Evolutionary conservation across 345 rosid genomes (phyloP), one percentile per base, ranked within the genome.

Genomic region (Arabidopsis arenosa): DNA sequence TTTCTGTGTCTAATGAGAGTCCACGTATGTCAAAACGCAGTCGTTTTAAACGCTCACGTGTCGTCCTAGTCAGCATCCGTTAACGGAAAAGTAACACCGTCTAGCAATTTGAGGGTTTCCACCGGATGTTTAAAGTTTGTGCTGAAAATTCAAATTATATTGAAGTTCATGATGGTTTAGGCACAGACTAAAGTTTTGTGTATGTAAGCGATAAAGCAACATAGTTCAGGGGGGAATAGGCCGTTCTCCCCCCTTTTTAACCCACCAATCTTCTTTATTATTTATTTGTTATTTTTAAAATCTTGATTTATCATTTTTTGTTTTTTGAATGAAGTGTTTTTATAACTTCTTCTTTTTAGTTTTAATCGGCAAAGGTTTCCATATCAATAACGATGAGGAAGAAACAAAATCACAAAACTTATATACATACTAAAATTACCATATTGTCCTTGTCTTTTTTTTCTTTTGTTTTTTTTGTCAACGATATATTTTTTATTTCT

Each of bases 241-340:
- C n/a, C n/a, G n/a, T n/a, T n/a, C n/a, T n/a, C 75, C 69, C 62
- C 81, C 63, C 67, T 75, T 58, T 74, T 59, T 65, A 75, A 45
- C 79, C 67, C 79, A 78, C 80, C 78, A 80, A 41, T 45, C 72
- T 70, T 71, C 52, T 63, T 74, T 75, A 53, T 68, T 68, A 66
- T 78, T 60, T 21, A 28, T 26, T 67, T 53, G 10, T 12, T 40
- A 15, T 40, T 23, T 23, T 23, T 8, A 17, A 32, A 49, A 40
- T 66, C 40, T 40, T 51, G 3, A n/a, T 66, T 43, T 37, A 56
- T 58, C 40, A 33, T 65, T 77, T 43, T 63, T 59, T 36, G 0
- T 21, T 54, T 30, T 55, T 59, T 47, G 0, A 52, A 41, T n/a
- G 30, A 76, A 33, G 21, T 75, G 35, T 55, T 68, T 63, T 70